phyloP scores from a whole-genome alignment of 2,329 filamentous ascomycete species.

The Dactylellina parvicollis region DNA sequence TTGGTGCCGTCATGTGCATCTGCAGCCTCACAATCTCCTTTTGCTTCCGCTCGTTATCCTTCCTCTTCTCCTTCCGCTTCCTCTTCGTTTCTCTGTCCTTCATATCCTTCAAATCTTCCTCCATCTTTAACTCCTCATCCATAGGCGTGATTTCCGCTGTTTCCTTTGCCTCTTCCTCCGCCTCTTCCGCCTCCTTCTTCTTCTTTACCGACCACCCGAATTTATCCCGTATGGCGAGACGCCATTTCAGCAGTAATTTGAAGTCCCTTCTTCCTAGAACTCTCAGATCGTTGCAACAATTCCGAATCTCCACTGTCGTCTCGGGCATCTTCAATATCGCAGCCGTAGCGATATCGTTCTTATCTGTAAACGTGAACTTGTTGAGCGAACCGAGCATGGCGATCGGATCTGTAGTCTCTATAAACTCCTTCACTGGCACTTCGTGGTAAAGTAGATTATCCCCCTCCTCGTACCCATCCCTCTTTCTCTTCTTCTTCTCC shows the following conservation, averaged over 20 bases:
- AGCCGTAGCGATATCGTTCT: constrained; percentile 83
- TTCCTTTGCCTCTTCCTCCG: constrained; percentile 68
- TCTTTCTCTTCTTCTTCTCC: constrained; percentile 95
- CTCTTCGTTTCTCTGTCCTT: constrained; percentile 79
- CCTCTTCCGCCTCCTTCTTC: constrained; percentile 62
- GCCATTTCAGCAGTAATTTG: constrained; percentile 87
- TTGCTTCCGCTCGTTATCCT: constrained; percentile 91
- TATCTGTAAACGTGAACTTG: constrained; percentile 81
- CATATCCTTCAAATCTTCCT: constrained; percentile 84
- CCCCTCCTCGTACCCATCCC: constrained; percentile 96
- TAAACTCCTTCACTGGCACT: constrained; percentile 86
- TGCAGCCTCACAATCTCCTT: constrained; percentile 97
- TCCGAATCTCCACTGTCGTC: constrained; percentile 82
- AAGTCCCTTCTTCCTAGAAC: constrained; percentile 95
- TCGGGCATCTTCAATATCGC: constrained; percentile 86
- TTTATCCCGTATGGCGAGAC: constrained; percentile 85
- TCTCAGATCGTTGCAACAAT: constrained; percentile 83
- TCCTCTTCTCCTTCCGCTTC: constrained; percentile 83
- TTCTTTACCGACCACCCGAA: constrained; percentile 88
- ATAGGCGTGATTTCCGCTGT: constrained; percentile 85
- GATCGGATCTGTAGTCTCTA: constrained; percentile 92
- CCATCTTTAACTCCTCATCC: constrained; percentile 92
- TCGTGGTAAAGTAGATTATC: constrained; percentile 94
- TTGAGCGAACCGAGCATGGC: constrained; percentile 88
- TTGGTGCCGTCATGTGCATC: constrained; percentile 93